Conservation (phyloP, 768 basidiomycete genomes). For the Paxillus involutus region DNA sequence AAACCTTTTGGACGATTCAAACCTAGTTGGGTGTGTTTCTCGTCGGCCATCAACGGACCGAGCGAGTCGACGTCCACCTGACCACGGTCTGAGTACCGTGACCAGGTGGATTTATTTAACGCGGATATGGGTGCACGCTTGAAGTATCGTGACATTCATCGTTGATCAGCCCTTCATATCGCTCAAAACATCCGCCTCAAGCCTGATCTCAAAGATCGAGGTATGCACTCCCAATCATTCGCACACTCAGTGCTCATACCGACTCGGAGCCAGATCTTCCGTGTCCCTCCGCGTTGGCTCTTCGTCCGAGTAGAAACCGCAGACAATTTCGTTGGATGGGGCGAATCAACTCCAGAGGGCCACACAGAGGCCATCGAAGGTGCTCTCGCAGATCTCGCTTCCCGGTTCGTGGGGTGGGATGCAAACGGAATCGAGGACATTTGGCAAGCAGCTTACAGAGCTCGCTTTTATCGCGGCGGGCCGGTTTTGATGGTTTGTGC, state of each 20-base stretch:
- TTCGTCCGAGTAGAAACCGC: conserved; percentile 70
- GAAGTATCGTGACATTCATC: neutral
- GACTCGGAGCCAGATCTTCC: conserved; percentile 47
- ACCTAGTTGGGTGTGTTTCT: too few species aligned
- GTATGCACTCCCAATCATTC: conserved; percentile 3
- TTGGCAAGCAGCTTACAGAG: conserved; percentile 64
- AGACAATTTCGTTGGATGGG: conserved; percentile 69
- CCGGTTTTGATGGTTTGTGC: conserved; percentile 61
- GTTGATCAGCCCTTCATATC: conserved; percentile 8
- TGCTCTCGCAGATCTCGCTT: conserved; percentile 55
- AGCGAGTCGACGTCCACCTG: neutral
- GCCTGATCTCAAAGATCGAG: conserved; percentile 30
- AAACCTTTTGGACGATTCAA: too few species aligned
- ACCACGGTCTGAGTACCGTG: neutral
- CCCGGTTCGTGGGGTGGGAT: conserved; percentile 60
- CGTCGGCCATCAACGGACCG: conserved; percentile 1
- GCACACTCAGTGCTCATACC: neutral
- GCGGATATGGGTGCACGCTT: too few species aligned
- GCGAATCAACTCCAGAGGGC: conserved; percentile 69
- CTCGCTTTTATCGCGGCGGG: conserved; percentile 73
- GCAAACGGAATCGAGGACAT: conserved; percentile 71
- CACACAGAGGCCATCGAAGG: conserved; percentile 77
- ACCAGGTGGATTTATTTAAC: too few species aligned
- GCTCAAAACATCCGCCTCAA: conserved; percentile 11
- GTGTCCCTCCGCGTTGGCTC: conserved; percentile 71